Evolutionary conservation across 2,329 filamentous ascomycete genomes (phyloP), one percentile per base, ranked within the genome.

Genomic region (Diplodia seriata): DNA sequence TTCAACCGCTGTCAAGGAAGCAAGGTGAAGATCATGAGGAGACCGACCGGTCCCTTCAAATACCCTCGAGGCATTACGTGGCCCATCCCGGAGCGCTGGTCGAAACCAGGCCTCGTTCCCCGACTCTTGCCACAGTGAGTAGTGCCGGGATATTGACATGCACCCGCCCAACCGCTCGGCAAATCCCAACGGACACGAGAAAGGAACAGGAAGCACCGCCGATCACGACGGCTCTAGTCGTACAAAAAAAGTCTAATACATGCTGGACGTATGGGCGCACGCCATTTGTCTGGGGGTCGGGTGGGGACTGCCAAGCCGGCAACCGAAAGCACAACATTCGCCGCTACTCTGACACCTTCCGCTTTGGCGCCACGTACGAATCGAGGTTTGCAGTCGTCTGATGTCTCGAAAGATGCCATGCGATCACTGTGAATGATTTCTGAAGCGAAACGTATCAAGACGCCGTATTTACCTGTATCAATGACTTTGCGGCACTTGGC

Each of bases 341-440:
- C 36, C 56, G 56, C 56, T 15, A 47, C 38, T 59, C 56, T 59
- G 36, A 59, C 56, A 59, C 23, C 56, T 59, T 59, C 56, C 20
- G 36, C 11, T 31, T 31, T 6, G n/a, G 33, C 33, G 18, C 14
- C 36, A 14, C 14, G 47, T 26, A 43, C 14, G 23, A 26, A 26
- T 26, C 14, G 26, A 12, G 23, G 18, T 20, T n/a, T n/a, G 7
- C 18, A 11, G 9, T 20, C 7, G 2, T 11, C n/a, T 7, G n/a
- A 47, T 47, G 11, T 47, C 43, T 47, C 43, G 4, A 4, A 47
- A 3, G 1, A 9, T 9, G 3, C 11, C 18, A 9, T 47, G 11
- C 9, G 11, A 47, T 20, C 18, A 20, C 9, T 20, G 3, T 11
- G 6, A 4, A 6, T 47, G 43, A 11, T n/a, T 20, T 9, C 15